Conservation (phyloP, 495 filamentous ascomycete species). For the Recurvomyces mirabilis region DNA sequence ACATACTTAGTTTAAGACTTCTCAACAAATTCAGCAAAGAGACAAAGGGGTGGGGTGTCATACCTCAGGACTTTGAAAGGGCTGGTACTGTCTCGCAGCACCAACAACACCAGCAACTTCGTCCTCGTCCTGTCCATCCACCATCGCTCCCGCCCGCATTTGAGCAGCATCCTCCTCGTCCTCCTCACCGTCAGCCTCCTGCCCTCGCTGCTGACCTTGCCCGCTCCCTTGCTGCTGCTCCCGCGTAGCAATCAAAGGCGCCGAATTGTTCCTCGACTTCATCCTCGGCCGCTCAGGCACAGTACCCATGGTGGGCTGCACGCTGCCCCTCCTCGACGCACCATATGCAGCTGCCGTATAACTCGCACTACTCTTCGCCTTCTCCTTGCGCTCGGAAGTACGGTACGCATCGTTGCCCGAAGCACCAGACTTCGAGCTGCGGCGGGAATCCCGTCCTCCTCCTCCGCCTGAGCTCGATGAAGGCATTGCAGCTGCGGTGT, state of each 20-base stretch:
- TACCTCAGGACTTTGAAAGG: slow-evolving; percentile 21
- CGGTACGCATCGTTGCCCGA: slow-evolving; percentile 4
- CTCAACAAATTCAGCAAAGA: too few species aligned
- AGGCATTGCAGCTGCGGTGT: slow-evolving; percentile 5
- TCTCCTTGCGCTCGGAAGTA: slow-evolving; percentile 9
- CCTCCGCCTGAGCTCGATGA: neutral
- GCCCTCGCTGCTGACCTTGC: neutral
- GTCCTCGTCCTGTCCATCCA: slow-evolving; percentile 18
- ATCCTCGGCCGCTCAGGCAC: slow-evolving; percentile 16
- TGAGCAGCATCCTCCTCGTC: neutral
- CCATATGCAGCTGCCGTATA: slow-evolving; percentile 5
- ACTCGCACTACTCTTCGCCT: slow-evolving; percentile 17
- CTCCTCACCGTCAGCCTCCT: neutral
- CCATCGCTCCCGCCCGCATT: neutral
- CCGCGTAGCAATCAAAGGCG: slow-evolving; percentile 15
- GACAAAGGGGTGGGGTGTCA: neutral
- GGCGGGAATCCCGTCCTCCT: slow-evolving; percentile 10
- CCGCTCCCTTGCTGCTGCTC: slow-evolving; percentile 1
- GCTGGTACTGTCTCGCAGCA: slow-evolving; percentile 16
- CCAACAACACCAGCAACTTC: slow-evolving; percentile 20
- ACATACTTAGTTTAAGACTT: slow-evolving; percentile 2
- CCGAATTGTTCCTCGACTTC: slow-evolving; percentile 19
- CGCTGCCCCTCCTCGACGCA: slow-evolving; percentile 7
- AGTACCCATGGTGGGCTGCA: slow-evolving; percentile 10
- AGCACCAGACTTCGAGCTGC: slow-evolving; percentile 11